phyloP scores from a whole-genome alignment of 139 green algal species.

The Closterium sp. region DNA sequence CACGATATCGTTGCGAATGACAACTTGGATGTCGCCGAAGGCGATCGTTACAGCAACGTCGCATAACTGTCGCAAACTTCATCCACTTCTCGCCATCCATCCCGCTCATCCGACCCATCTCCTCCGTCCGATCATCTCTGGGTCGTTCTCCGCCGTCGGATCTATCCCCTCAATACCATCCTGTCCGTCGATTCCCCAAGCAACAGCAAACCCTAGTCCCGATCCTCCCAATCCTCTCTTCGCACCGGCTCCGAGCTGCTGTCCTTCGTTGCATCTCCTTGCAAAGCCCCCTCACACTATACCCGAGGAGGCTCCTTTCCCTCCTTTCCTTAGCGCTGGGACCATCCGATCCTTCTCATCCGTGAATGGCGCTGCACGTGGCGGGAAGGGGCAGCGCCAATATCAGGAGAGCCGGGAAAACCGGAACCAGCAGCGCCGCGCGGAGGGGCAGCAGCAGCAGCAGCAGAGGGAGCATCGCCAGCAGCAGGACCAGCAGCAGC shows the following conservation, averaged over 20 bases:
- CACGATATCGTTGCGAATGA: not conserved
- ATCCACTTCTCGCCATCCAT: not conserved
- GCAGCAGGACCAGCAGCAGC: not conserved
- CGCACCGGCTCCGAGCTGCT: not conserved
- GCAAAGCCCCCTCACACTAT: not conserved
- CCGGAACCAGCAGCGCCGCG: not conserved
- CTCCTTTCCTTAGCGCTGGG: not conserved
- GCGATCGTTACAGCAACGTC: not conserved
- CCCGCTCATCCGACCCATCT: not conserved
- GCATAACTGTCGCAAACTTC: not conserved
- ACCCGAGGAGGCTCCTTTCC: not conserved
- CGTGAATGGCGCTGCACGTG: not conserved
- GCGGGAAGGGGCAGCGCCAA: not conserved
- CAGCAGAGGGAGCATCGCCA: not conserved
- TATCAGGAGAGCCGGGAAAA: not conserved
- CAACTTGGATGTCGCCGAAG: not conserved
- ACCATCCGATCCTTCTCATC: not conserved
- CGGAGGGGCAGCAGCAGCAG: not conserved
- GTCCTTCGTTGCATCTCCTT: not conserved
- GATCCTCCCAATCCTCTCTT: not conserved
- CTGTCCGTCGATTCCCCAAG: not conserved
- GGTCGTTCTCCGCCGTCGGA: not conserved
- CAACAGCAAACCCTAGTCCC: not conserved
- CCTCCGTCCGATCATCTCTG: not conserved
- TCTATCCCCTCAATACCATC: not conserved